Conservation (phyloP, 768 basidiomycete species). For the Hirschioporus abietinus region DNA sequence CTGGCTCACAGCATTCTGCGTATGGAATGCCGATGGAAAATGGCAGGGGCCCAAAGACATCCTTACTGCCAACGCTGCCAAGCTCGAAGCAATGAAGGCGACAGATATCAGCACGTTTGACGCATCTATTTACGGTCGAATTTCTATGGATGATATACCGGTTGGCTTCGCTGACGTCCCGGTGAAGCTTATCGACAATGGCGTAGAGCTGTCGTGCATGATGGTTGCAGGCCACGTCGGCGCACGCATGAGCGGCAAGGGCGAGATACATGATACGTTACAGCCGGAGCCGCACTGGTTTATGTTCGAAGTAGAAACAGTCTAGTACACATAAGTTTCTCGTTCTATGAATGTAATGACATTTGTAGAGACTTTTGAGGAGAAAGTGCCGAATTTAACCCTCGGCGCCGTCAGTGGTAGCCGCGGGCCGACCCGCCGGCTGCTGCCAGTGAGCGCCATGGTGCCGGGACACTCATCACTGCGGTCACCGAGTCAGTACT, state of each 20-base stretch:
- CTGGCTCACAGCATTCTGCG: conserved; percentile 36
- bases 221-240: conserved; percentile 24
- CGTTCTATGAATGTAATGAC: too few species aligned
- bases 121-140: conserved; percentile 10
- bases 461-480: too few species aligned
- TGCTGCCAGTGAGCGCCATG: too few species aligned
- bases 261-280: not conserved
- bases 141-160: conserved; percentile 20
- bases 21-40: conserved; percentile 24
- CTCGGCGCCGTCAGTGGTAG: too few species aligned
- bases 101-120: conserved; percentile 8
- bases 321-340: too few species aligned
- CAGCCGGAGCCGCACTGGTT: conserved; percentile 4
- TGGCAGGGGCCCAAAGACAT: conserved; percentile 24
- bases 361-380: too few species aligned
- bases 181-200: conserved; percentile 25
- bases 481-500: too few species aligned
- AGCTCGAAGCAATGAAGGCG: not conserved
- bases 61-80: not conserved
- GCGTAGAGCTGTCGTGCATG: conserved; percentile 19
- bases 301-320: not conserved
- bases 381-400: too few species aligned
- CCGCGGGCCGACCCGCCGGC: too few species aligned
- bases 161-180: conserved; percentile 24
- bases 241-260: conserved; percentile 16